phyloP scores from a whole-genome alignment of 768 basidiomycete species.

The Mycena epipterygia region DNA sequence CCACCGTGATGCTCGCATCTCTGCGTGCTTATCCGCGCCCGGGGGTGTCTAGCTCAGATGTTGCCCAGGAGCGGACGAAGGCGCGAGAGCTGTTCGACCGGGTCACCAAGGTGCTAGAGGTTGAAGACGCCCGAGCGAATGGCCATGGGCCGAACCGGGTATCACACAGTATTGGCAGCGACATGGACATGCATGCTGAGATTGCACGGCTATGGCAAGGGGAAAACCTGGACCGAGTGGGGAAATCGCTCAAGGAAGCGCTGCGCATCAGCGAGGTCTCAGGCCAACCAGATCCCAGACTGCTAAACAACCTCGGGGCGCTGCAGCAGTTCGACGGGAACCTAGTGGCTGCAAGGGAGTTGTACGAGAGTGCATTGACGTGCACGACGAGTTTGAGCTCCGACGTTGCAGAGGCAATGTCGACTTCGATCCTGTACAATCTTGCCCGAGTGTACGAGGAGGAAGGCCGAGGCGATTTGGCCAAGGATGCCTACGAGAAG shows the following conservation, averaged over 20 bases:
- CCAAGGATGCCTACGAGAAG: conserved; percentile 90
- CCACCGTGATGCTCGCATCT: conserved; percentile 90
- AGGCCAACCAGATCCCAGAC: conserved; percentile 69
- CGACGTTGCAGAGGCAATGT: conserved; percentile 74
- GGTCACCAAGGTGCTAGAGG: conserved; percentile 74
- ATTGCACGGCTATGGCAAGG: conserved; percentile 91
- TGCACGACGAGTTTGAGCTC: conserved; percentile 61
- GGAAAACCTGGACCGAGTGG: conserved; percentile 80
- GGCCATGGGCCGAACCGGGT: conserved; percentile 55
- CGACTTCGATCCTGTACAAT: conserved; percentile 91
- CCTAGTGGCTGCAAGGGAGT: conserved; percentile 64
- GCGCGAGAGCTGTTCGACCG: conserved; percentile 90
- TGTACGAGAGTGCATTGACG: conserved; percentile 84
- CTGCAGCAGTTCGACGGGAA: conserved; percentile 79
- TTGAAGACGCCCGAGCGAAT: conserved; percentile 66
- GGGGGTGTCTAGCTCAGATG: conserved; percentile 81
- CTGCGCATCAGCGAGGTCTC: conserved; percentile 69
- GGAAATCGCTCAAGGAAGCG: conserved; percentile 82
- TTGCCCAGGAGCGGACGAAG: conserved; percentile 74
- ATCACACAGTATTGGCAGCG: conserved; percentile 74
- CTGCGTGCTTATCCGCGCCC: conserved; percentile 88
- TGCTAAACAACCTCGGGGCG: conserved; percentile 87
- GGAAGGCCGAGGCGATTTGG: conserved; percentile 76
- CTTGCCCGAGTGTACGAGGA: conserved; percentile 94
- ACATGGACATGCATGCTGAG: conserved; percentile 92